Evolutionary conservation across 331 rosid species (phyloP), one percentile per base, ranked within the genome.

Genomic region (Malus hybrid): DNA sequence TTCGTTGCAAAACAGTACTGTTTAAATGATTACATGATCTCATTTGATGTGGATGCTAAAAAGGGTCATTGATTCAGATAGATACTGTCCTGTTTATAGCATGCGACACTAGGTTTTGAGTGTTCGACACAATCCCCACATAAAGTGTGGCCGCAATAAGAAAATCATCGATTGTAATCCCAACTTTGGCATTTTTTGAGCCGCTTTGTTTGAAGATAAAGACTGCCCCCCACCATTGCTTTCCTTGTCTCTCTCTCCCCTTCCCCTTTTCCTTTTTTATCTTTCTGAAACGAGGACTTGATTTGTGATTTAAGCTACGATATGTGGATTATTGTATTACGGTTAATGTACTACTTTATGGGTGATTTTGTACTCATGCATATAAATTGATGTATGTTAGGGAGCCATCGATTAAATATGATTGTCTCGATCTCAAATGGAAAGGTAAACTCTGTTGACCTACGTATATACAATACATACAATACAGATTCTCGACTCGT

Each of bases 131-230:
- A 73, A 42, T 5, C 59, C 66, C 42, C 29, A 44, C 60, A 63
- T 7, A 69, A 50, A 62, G 52, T 36, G 44, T 28, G 24, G 24
- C 57, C 59, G 52, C 66, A 65, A 56, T 12, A 64, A 59, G 63
- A 70, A 75, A 54, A 80, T 65, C 79, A 82, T 78, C 4, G 48
- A 52, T 50, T 67, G 33, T 63, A 55, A 82, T 78, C 59, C 55
- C 65, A 42, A 74, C 76, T 76, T 65, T 64, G 66, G 65, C 68
- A 64, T 50, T 68, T 70, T 75, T 64, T 62, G 64, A 64, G 42
- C 69, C 73, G 56, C 76, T 69, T 36, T 42, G 11, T 82, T 73
- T 62, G 19, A 70, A 65, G 60, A 74, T 70, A 54, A 61, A 69
- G 76, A 66, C 34, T 6, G 32, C 42, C 69, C 71, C 76, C 81